Evolutionary conservation across 2,329 filamentous ascomycete genomes (phyloP).

Genomic region (Cryphonectria radicalis): DNA sequence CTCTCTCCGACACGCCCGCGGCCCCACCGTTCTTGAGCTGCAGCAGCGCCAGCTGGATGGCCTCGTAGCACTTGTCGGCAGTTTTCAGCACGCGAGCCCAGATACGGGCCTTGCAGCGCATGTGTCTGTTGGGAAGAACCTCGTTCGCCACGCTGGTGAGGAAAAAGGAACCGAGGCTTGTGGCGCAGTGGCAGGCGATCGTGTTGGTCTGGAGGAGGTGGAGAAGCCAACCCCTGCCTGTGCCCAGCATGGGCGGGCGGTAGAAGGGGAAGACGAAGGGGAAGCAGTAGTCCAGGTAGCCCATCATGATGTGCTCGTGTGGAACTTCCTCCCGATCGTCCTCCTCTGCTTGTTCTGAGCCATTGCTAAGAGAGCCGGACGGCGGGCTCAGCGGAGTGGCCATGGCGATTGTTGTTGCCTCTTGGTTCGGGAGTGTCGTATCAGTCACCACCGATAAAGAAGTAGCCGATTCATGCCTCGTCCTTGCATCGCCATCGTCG

Average conservation of each 20-base stretch:
- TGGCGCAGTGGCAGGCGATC: constrained; percentile 31
- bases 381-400: not conserved
- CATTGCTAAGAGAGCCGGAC: constrained; percentile 33
- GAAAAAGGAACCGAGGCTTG: constrained; percentile 35
- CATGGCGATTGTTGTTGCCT: constrained; percentile 39
- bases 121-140: not conserved
- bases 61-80: not conserved
- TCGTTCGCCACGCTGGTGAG: constrained; percentile 13
- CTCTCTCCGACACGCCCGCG: constrained; percentile 34
- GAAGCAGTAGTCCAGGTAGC: constrained; percentile 35
- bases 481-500: not conserved
- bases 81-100: constrained; percentile 1
- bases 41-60: not conserved
- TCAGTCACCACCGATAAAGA: not conserved
- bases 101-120: not conserved
- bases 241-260: constrained; percentile 31
- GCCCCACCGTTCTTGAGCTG: not conserved
- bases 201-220: constrained; percentile 33
- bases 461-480: not conserved
- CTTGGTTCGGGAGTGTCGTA: constrained; percentile 45
- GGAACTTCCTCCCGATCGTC: not conserved
- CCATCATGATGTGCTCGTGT: constrained; percentile 23
- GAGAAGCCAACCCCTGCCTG: constrained; percentile 27
- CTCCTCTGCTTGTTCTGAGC: constrained; percentile 35
- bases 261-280: constrained; percentile 35